phyloP scores from a whole-genome alignment of 805 yeast species.

The Myxozyma udenii region DNA sequence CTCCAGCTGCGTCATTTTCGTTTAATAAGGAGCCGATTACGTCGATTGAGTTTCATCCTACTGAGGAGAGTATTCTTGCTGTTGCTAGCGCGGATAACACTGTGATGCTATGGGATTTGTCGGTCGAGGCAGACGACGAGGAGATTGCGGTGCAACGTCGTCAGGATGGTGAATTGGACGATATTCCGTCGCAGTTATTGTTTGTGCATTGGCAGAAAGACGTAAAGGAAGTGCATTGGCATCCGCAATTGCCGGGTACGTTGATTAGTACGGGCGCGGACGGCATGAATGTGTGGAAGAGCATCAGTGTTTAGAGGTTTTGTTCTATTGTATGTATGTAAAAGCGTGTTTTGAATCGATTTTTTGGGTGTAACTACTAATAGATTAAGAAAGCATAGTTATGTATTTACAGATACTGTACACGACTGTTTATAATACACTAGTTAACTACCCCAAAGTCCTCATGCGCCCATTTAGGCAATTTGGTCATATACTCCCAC shows the following conservation, averaged over 20 bases:
- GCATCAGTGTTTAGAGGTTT: constrained; percentile 70
- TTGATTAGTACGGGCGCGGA: constrained; percentile 93
- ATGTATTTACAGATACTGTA: too few species aligned
- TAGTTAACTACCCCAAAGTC: constrained; percentile 15
- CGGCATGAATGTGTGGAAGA: constrained; percentile 93
- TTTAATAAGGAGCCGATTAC: constrained; percentile 95
- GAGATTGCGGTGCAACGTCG: constrained; percentile 83
- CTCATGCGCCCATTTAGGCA: constrained; percentile 74
- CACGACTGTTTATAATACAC: too few species aligned
- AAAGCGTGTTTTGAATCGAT: not conserved
- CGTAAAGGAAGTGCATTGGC: constrained; percentile 98
- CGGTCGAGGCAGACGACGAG: constrained; percentile 98
- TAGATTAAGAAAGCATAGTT: too few species aligned
- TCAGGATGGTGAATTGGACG: constrained; percentile 70
- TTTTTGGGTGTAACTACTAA: not conserved
- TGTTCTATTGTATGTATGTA: not conserved
- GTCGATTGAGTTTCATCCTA: constrained; percentile 88
- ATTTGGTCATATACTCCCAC: constrained; percentile 74
- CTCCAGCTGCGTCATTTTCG: constrained; percentile 91
- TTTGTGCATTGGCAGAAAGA: constrained; percentile 98
- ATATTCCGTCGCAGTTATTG: constrained; percentile 90
- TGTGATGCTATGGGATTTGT: constrained; percentile 95
- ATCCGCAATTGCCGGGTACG: constrained; percentile 92
- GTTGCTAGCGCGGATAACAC: constrained; percentile 96
- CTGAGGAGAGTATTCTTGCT: constrained; percentile 92